These are phyloP conservation scores for Didymella arachidicola DNA, from an alignment of 2,329 filamentous ascomycete species.

Conservation along the genomic window DNA sequence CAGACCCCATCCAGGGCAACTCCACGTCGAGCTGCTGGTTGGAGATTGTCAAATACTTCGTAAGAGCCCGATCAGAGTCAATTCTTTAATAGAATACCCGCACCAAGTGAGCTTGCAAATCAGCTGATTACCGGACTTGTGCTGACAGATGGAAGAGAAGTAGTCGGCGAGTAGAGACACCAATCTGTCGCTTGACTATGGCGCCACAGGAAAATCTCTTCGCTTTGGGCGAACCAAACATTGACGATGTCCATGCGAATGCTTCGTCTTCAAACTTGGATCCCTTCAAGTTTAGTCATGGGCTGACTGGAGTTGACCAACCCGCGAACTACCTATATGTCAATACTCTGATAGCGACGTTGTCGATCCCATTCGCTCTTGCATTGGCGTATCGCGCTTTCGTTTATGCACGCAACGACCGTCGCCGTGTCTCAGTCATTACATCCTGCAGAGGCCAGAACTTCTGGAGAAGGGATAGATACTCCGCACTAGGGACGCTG, in stretches of 20 bases:
- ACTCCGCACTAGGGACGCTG: slow-evolving; percentile 32
- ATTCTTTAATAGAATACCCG: not conserved
- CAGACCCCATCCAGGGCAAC: not conserved
- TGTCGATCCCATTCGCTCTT: slow-evolving; percentile 15
- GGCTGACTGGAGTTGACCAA: slow-evolving; percentile 56
- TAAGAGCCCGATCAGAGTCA: not conserved
- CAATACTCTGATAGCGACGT: slow-evolving; percentile 24
- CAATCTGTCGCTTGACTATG: not conserved
- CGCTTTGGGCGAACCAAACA: not conserved
- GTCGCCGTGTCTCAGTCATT: slow-evolving; percentile 20
- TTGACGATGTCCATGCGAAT: slow-evolving; percentile 20
- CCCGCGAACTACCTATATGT: slow-evolving; percentile 51
- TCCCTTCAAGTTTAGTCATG: slow-evolving; percentile 48
- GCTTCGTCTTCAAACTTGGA: slow-evolving; percentile 21
- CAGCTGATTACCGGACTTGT: not conserved
- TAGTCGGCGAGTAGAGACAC: too few relatives aligned
- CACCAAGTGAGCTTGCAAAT: not conserved
- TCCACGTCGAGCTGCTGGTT: not conserved
- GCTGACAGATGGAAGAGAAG: not conserved
- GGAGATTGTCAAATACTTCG: not conserved
- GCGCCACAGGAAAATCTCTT: too few relatives aligned
- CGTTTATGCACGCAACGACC: slow-evolving; percentile 16
- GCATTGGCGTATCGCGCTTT: slow-evolving; percentile 18
- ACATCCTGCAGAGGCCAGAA: slow-evolving; percentile 19
- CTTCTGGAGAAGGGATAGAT: slow-evolving; percentile 25